These are phyloP conservation scores for Dittrichia graveolens DNA, from an alignment of 129 eudicot species.

Conservation along the genomic window DNA sequence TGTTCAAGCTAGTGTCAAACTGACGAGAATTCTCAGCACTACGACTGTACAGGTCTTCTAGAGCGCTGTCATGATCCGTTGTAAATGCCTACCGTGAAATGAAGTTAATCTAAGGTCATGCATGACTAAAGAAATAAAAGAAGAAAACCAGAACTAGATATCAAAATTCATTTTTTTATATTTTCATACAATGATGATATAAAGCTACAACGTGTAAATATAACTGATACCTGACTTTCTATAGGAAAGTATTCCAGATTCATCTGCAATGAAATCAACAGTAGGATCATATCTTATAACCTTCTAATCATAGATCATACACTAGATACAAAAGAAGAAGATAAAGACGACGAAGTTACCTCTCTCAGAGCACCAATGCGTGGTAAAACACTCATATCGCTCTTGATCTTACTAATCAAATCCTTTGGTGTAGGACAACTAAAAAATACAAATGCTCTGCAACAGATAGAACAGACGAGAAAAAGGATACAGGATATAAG, in stretches of 20 bases:
- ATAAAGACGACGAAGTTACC: conserved; percentile 44
- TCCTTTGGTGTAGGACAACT: conserved; percentile 79
- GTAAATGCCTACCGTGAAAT: conserved; percentile 56
- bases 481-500: conserved; percentile 1
- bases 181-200: neutral
- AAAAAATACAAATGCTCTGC: conserved; percentile 87
- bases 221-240: conserved; percentile 74
- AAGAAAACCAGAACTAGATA: no score
- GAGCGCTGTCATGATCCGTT: conserved; percentile 84
- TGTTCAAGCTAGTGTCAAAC: conserved; percentile 60
- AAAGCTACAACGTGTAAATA: neutral
- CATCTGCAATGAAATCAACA: conserved; percentile 60
- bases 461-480: conserved; percentile 25
- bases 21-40: conserved; percentile 62
- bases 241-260: conserved; percentile 88
- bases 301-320: conserved; percentile 1
- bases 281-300: conserved; percentile 1
- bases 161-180: no score
- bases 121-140: conserved; percentile 2
- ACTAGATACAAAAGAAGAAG: conserved; percentile 5
- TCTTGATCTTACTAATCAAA: conserved; percentile 61
- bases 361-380: conserved; percentile 95
- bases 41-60: conserved; percentile 66
- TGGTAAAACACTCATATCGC: conserved; percentile 85
- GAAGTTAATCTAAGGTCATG: neutral